A percentile compares a stretch with the other conserved stretches of the same genome.
Evolutionary conservation across 176 grass and related monocot genomes (phyloP).

Genomic region (Puccinellia tenuiflora): DNA sequence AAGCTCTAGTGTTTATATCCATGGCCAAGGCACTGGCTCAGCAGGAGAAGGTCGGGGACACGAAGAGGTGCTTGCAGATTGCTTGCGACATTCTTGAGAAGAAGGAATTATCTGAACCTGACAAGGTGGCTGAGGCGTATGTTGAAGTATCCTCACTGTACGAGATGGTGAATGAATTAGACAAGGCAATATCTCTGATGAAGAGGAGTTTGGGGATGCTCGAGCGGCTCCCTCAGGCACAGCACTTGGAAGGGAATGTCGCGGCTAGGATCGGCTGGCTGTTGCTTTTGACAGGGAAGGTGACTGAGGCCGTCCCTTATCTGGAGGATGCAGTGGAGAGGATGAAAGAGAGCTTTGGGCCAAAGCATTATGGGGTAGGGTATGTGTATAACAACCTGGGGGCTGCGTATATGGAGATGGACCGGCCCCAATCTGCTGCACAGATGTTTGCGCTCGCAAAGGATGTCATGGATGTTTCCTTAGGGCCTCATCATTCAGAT

Average conservation of each 20-base stretch:
- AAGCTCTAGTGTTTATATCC: slow-evolving; percentile 71
- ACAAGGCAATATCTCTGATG: slow-evolving; percentile 67
- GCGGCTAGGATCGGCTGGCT: slow-evolving; percentile 75
- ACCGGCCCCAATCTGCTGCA: slow-evolving; percentile 62
- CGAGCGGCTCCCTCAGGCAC: slow-evolving; percentile 79
- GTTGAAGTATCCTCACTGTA: slow-evolving; percentile 58
- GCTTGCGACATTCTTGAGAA: slow-evolving; percentile 64
- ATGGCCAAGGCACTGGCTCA: slow-evolving; percentile 80
- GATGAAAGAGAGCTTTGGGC: slow-evolving; percentile 86
- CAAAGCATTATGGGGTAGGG: slow-evolving; percentile 75
- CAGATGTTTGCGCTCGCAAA: slow-evolving; percentile 89
- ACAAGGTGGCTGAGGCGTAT: slow-evolving; percentile 61
- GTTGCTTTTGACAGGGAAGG: slow-evolving; percentile 78
- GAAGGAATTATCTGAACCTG: slow-evolving; percentile 47
- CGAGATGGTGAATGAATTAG: slow-evolving; percentile 69
- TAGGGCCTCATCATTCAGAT: slow-evolving; percentile 80
- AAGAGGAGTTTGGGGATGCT: slow-evolving; percentile 78
- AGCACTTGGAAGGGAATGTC: slow-evolving; percentile 82
- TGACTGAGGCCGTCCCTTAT: slow-evolving; percentile 48
- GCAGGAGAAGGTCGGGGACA: slow-evolving; percentile 59
- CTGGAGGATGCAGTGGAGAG: slow-evolving; percentile 80
- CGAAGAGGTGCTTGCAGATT: slow-evolving; percentile 68
- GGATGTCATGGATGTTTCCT: slow-evolving; percentile 76
- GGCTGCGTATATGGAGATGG: slow-evolving; percentile 88
- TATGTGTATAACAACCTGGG: slow-evolving; percentile 92